phyloP scores from a whole-genome alignment of 129 eudicot genomes.

The Flaveria trinervia region DNA sequence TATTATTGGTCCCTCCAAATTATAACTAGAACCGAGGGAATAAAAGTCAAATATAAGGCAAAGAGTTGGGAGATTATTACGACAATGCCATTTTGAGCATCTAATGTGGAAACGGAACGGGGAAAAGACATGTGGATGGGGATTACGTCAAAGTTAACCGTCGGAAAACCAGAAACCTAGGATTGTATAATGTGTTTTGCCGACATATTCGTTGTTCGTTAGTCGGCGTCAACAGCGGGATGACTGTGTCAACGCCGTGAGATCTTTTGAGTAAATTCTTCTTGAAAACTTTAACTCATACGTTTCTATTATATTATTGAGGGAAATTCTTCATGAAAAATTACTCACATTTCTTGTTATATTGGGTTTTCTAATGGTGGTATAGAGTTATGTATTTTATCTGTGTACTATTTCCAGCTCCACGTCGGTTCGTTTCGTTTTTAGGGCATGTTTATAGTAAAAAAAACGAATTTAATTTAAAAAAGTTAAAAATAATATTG shows the following conservation, averaged over 20 bases:
- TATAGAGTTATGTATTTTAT: no score
- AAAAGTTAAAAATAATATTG: no score
- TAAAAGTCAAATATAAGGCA: constrained; percentile 31
- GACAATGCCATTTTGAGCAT: constrained; percentile 7
- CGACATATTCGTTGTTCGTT: constrained; percentile 25
- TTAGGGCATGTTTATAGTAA: no score
- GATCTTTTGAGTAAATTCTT: background rate
- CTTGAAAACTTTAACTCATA: no score
- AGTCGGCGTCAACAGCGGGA: constrained; percentile 24
- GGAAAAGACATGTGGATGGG: constrained; percentile 42
- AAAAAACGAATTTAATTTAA: no score
- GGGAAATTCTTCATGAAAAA: no score
- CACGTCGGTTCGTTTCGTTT: no score
- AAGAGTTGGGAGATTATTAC: constrained; percentile 15
- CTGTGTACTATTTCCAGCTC: no score
- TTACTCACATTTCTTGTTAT: no score
- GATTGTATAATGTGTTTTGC: constrained; percentile 30
- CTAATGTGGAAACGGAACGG: constrained; percentile 36
- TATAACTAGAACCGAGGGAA: constrained; percentile 35
- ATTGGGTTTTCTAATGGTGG: no score
- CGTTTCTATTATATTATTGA: no score
- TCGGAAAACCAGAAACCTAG: constrained; percentile 33
- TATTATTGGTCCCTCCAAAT: constrained; percentile 43
- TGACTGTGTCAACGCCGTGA: constrained; percentile 22
- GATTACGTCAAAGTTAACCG: constrained; percentile 25